These are phyloP conservation scores for Colletotrichum musae DNA, from an alignment of 2,329 filamentous ascomycete species.

Conservation along the genomic window DNA sequence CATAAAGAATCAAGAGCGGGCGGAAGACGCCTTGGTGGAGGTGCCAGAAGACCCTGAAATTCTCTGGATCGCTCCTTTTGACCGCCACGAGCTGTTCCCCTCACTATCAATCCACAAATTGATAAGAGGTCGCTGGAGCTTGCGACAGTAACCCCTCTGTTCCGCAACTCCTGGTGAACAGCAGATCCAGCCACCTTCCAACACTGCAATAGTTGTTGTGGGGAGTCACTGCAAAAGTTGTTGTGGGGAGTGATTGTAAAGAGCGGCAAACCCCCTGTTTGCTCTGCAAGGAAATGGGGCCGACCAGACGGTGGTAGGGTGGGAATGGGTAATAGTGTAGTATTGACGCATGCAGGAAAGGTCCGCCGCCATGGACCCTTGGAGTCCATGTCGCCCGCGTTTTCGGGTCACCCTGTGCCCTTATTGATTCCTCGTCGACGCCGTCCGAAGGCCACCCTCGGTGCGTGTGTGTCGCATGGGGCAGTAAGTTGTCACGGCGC, in stretches of 20 bases:
- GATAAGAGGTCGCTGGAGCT: background rate
- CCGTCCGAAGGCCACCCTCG: slow-evolving; percentile 10
- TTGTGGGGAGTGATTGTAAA: slow-evolving; percentile 6
- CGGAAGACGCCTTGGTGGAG: slow-evolving; percentile 23
- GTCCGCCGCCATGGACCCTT: slow-evolving; percentile 33
- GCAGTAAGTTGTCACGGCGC: slow-evolving; percentile 9
- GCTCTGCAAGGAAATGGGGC: slow-evolving; percentile 17
- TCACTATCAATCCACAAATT: background rate
- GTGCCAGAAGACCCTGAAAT: slow-evolving; percentile 6
- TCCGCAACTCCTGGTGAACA: background rate
- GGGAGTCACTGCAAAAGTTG: slow-evolving; percentile 9
- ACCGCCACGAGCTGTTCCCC: background rate
- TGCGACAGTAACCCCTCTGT: background rate
- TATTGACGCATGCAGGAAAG: slow-evolving; percentile 33
- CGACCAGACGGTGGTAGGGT: slow-evolving; percentile 10
- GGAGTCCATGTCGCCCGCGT: slow-evolving; percentile 18
- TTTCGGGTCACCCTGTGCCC: slow-evolving; percentile 14
- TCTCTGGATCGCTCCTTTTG: slow-evolving; percentile 10
- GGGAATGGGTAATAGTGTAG: background rate
- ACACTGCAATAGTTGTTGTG: slow-evolving; percentile 11
- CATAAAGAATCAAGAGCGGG: background rate
- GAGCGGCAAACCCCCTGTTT: slow-evolving; percentile 11
- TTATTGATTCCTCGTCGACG: background rate
- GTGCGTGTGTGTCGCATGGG: slow-evolving; percentile 14
- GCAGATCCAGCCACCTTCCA: slow-evolving; percentile 13